Evolutionary conservation across 1,284 basidiomycete species (phyloP).

Genomic region (Meripilus lineatus): DNA sequence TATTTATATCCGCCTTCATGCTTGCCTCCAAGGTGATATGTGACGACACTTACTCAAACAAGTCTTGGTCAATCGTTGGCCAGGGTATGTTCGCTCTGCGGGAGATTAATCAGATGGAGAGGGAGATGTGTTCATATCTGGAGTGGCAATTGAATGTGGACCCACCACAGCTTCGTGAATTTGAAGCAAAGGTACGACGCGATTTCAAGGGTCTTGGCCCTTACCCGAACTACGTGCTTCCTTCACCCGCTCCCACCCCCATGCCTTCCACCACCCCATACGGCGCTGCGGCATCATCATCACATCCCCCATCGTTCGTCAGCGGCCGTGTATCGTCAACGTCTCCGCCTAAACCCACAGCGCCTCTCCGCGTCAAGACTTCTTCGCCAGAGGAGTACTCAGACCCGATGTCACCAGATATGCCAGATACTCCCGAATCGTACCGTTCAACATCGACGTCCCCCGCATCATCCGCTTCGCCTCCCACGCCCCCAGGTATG

Average conservation of each 20-base stretch:
- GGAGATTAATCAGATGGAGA: conserved; percentile 95
- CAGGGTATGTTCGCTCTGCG: conserved; percentile 87
- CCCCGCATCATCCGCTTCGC: conserved; percentile 50
- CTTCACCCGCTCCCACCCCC: conserved; percentile 48
- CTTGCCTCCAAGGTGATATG: conserved; percentile 88
- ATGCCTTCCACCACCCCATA: conserved; percentile 42
- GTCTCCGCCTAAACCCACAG: conserved; percentile 31
- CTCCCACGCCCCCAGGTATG: conserved; percentile 45
- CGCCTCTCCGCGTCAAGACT: conserved; percentile 11
- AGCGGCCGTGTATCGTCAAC: conserved; percentile 34
- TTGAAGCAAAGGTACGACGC: conserved; percentile 55
- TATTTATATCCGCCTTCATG: conserved; percentile 95
- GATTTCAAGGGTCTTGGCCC: conserved; percentile 56
- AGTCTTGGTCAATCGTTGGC: conserved; percentile 92
- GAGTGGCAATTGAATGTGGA: conserved; percentile 89
- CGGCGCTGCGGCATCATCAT: conserved; percentile 24
- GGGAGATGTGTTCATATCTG: conserved; percentile 89
- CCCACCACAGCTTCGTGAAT: conserved; percentile 57
- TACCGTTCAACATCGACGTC: conserved; percentile 46
- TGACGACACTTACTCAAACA: conserved; percentile 96
- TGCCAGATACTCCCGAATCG: conserved; percentile 43
- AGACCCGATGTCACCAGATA: conserved; percentile 27
- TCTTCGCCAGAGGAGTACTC: conserved; percentile 24
- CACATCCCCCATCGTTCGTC: conserved; percentile 37
- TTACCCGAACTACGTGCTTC: conserved; percentile 56